Percentiles rank a stretch among this genome's conserved stretches.
Conservation (phyloP, 2,329 filamentous ascomycete genomes). For the Exophiala phaeomuriformis region DNA sequence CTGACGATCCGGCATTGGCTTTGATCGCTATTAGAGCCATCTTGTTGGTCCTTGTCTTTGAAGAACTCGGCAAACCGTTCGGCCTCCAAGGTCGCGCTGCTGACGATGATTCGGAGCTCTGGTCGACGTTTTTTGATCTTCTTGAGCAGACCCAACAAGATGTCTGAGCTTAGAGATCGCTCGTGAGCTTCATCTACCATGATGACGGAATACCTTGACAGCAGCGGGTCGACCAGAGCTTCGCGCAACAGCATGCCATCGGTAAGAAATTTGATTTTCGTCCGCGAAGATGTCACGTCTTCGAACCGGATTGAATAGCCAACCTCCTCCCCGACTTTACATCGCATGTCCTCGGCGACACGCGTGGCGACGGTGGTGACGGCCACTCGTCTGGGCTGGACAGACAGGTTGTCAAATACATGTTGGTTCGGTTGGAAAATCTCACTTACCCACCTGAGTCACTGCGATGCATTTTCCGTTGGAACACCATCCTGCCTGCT, state of each 20-base stretch:
- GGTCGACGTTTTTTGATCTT: constrained; percentile 75
- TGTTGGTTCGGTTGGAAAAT: constrained; percentile 1
- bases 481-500: constrained; percentile 79
- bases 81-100: constrained; percentile 87
- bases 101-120: constrained; percentile 81
- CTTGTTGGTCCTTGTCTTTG: constrained; percentile 29
- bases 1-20: constrained; percentile 67
- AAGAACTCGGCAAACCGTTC: constrained; percentile 82
- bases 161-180: constrained; percentile 82
- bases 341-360: constrained; percentile 83
- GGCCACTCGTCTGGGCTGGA: constrained; percentile 76
- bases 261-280: constrained; percentile 89
- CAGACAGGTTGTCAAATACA: constrained; percentile 13
- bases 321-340: constrained; percentile 79
- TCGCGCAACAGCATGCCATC: constrained; percentile 88
- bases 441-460: constrained; percentile 64
- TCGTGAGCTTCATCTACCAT: constrained; percentile 99
- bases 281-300: constrained; percentile 77
- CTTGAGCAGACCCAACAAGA: constrained; percentile 81
- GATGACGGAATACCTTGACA: constrained; percentile 87
- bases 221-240: constrained; percentile 81
- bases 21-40: constrained; percentile 26
- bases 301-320: constrained; percentile 91
- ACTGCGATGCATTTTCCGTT: constrained; percentile 77
- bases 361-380: constrained; percentile 81